Evolutionary conservation across 1,284 basidiomycete species (phyloP).

Genomic region (Malassezia obtusa): DNA sequence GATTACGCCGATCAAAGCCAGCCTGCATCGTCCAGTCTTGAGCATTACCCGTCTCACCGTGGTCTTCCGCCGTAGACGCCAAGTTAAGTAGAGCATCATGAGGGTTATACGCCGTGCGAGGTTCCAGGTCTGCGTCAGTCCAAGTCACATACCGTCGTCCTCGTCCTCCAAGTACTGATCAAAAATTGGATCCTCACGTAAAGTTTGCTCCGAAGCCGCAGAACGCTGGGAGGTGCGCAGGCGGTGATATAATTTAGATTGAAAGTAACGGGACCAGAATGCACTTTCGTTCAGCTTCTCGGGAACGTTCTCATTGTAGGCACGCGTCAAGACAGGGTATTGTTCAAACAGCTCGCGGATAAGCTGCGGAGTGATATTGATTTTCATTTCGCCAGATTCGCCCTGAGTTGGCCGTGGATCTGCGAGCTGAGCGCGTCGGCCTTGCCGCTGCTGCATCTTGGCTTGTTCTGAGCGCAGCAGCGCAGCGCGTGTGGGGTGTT

Average conservation of each 20-base stretch:
- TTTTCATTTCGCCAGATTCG: constrained; percentile 57
- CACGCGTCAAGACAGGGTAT: constrained; percentile 84
- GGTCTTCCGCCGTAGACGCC: constrained; percentile 80
- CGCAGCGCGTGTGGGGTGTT: constrained; percentile 37
- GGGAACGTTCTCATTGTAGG: constrained; percentile 86
- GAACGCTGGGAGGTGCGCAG: constrained; percentile 85
- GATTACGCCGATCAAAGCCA: constrained; percentile 70
- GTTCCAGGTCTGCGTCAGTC: constrained; percentile 59
- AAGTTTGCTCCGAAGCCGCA: constrained; percentile 68
- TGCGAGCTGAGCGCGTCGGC: constrained; percentile 40
- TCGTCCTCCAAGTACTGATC: constrained; percentile 89
- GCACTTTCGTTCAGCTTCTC: constrained; percentile 73
- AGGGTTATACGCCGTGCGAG: constrained; percentile 59
- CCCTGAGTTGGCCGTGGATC: constrained; percentile 40
- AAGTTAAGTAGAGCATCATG: constrained; percentile 75
- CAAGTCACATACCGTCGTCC: constrained; percentile 63
- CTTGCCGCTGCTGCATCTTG: constrained; percentile 31
- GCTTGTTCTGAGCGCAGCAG: constrained; percentile 37
- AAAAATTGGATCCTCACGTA: constrained; percentile 84
- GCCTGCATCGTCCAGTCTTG: constrained; percentile 92
- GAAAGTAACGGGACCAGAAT: constrained; percentile 96
- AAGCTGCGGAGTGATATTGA: constrained; percentile 81
- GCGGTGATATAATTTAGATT: constrained; percentile 84
- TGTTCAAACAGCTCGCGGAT: constrained; percentile 94
- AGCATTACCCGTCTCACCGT: constrained; percentile 76